Evolutionary conservation across 2,329 filamentous ascomycete genomes (phyloP).

Genomic region (Coniella lustricola): DNA sequence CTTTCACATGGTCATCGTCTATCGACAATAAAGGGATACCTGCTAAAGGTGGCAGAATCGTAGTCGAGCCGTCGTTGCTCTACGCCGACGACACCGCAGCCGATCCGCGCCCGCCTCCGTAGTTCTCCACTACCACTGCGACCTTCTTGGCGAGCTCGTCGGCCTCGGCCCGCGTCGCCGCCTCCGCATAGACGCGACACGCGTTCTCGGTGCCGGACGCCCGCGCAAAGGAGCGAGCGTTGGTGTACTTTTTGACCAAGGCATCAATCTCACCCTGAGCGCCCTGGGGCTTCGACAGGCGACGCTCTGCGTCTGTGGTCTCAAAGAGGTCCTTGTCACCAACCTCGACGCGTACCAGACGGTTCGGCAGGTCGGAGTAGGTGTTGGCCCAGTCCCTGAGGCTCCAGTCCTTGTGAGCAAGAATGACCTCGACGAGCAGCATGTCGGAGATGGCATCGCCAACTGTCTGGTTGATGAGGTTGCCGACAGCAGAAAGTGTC

Average conservation of each 20-base stretch:
- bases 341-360: slow-evolving; percentile 89
- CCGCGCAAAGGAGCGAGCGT: slow-evolving; percentile 82
- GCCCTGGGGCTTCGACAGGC: slow-evolving; percentile 70
- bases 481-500: slow-evolving; percentile 71
- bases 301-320: slow-evolving; percentile 86
- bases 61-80: slow-evolving; percentile 9
- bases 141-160: slow-evolving; percentile 86
- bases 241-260: slow-evolving; percentile 82
- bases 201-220: slow-evolving; percentile 95
- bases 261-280: slow-evolving; percentile 82
- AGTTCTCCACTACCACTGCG: slow-evolving; percentile 63
- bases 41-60: not conserved
- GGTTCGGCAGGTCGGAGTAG: slow-evolving; percentile 90
- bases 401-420: slow-evolving; percentile 90
- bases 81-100: slow-evolving; percentile 10
- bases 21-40: too few relatives aligned
- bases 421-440: slow-evolving; percentile 89
- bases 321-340: slow-evolving; percentile 83
- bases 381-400: slow-evolving; percentile 87
- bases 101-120: slow-evolving; percentile 29
- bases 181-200: slow-evolving; percentile 92
- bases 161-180: slow-evolving; percentile 78
- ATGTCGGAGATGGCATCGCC: slow-evolving; percentile 94
- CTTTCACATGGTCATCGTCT: not conserved
- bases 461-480: slow-evolving; percentile 97